Evolutionary conservation across 2,329 filamentous ascomycete genomes (phyloP).

Genomic region (Arthrobotrys sphaeroides): DNA sequence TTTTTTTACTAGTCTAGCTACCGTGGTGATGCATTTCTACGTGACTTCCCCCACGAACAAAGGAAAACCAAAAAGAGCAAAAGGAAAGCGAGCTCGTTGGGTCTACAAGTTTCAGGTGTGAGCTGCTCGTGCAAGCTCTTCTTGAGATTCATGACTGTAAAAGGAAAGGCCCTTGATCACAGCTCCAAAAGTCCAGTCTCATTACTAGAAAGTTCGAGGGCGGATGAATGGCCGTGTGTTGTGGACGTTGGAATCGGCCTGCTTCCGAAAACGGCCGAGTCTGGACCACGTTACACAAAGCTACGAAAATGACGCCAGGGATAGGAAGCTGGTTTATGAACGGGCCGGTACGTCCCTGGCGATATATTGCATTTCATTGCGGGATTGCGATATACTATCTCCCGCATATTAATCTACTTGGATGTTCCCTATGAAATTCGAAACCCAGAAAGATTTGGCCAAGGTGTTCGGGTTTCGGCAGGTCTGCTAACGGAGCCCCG

Average conservation of each 20-base stretch:
- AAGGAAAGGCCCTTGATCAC: too few relatives aligned
- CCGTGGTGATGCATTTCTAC: too few relatives aligned
- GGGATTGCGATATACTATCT: background rate
- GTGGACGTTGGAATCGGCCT: background rate
- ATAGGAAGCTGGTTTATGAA: background rate
- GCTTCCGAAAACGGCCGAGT: slow-evolving; percentile 2
- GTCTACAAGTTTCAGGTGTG: too few relatives aligned
- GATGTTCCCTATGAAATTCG: background rate
- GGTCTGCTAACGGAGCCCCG: slow-evolving; percentile 28
- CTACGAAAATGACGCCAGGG: background rate
- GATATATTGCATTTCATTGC: background rate
- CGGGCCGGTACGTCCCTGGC: background rate
- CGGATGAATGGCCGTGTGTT: background rate
- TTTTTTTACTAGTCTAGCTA: too few relatives aligned
- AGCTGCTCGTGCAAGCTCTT: too few relatives aligned
- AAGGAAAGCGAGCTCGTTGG: too few relatives aligned
- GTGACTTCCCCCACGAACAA: too few relatives aligned
- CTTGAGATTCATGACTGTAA: too few relatives aligned
- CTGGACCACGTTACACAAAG: background rate
- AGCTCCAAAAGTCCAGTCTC: too few relatives aligned
- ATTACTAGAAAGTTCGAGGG: too few relatives aligned
- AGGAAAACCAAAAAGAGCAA: too few relatives aligned
- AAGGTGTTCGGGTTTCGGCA: slow-evolving; percentile 28
- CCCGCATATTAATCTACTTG: background rate
- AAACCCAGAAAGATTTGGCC: background rate